Evolutionary conservation across 805 yeast genomes (phyloP).

Genomic region (Sungouiozyma ichnusensis): DNA sequence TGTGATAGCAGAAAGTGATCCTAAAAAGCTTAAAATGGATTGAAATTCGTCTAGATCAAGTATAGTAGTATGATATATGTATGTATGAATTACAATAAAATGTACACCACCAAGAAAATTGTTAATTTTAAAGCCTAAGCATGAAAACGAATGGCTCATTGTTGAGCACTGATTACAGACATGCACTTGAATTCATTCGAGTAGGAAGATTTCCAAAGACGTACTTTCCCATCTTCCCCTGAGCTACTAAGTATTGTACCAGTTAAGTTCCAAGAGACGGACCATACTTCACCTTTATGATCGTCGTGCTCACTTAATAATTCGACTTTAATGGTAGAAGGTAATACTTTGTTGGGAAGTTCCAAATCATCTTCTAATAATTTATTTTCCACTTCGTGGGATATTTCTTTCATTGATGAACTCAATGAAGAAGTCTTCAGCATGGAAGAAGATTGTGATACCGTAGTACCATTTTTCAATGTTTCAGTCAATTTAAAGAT

Average conservation of each 20-base stretch:
- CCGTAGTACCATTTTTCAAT: not conserved
- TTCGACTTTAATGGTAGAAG: constrained; percentile 37
- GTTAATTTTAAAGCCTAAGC: not conserved
- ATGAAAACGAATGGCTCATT: too few species aligned
- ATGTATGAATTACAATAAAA: too few species aligned
- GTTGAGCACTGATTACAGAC: constrained; percentile 62
- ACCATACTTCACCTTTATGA: constrained; percentile 88
- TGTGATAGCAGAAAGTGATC: not conserved
- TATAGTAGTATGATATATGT: too few species aligned
- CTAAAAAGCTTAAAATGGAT: not conserved
- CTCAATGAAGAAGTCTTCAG: not conserved
- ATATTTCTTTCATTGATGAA: constrained; percentile 2
- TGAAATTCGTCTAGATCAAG: not conserved
- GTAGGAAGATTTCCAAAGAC: constrained; percentile 86
- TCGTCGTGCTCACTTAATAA: constrained; percentile 59
- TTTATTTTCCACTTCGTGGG: not conserved
- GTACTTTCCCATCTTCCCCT: constrained; percentile 88
- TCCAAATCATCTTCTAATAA: not conserved
- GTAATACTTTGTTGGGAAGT: not conserved
- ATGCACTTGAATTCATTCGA: constrained; percentile 82
- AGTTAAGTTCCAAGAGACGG: constrained; percentile 88
- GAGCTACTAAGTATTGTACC: constrained; percentile 89
- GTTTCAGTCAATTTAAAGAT: constrained; percentile 62
- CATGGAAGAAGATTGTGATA: not conserved
- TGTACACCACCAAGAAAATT: not conserved